A percentile compares a stretch with the other conserved stretches of the same genome.
Evolutionary conservation across 2,329 filamentous ascomycete species (phyloP).

Genomic region (Pyricularia pennisetigena): DNA sequence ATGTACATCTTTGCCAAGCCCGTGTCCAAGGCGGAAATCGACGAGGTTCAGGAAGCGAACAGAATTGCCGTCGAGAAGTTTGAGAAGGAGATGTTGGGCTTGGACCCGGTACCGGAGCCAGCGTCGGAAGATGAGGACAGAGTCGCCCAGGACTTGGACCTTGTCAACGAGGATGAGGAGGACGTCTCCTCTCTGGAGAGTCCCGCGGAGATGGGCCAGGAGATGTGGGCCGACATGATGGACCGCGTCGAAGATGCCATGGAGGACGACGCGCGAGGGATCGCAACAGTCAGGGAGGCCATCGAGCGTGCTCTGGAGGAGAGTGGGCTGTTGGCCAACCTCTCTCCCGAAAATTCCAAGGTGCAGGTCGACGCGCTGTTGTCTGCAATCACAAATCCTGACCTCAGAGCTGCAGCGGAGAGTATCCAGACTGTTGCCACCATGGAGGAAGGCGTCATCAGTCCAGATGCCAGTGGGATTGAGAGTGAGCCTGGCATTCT

Average conservation of each 20-base stretch:
- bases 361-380: slow-evolving; percentile 41
- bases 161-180: slow-evolving; percentile 10
- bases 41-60: slow-evolving; percentile 60
- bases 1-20: slow-evolving; percentile 92
- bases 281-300: slow-evolving; percentile 40
- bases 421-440: slow-evolving; percentile 5
- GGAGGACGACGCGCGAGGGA: slow-evolving; percentile 44
- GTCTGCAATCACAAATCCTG: slow-evolving; percentile 29
- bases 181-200: slow-evolving; percentile 12
- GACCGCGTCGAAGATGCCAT: slow-evolving; percentile 45
- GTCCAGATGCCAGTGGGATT: background rate
- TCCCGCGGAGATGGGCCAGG: slow-evolving; percentile 8
- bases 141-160: background rate
- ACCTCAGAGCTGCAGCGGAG: slow-evolving; percentile 11
- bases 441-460: background rate
- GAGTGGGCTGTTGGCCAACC: slow-evolving; percentile 38
- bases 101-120: slow-evolving; percentile 21
- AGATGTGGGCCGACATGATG: slow-evolving; percentile 44
- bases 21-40: slow-evolving; percentile 61
- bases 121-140: slow-evolving; percentile 12
- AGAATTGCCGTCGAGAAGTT: slow-evolving; percentile 58
- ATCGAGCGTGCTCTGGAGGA: slow-evolving; percentile 45
- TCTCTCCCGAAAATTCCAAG: slow-evolving; percentile 33
- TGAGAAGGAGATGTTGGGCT: slow-evolving; percentile 50
- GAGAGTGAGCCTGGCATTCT: background rate